Evolutionary conservation across 139 green algal species (phyloP), one percentile per base, ranked within the genome.

Genomic region (Volvox reticuliferus): DNA sequence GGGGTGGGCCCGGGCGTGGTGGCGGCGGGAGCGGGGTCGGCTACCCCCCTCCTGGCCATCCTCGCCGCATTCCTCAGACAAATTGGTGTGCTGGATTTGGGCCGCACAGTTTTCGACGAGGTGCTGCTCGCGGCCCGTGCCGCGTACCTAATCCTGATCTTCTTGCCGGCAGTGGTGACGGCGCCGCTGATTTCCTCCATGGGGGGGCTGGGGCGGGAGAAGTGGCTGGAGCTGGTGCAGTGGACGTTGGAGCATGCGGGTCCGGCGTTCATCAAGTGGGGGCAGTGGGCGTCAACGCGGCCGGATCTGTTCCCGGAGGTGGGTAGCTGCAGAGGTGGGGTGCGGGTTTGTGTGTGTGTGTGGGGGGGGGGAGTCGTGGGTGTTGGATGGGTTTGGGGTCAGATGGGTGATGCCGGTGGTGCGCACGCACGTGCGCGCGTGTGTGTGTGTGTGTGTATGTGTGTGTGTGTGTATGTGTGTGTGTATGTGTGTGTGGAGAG

Each of bases 231-330:
- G 26, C 95, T 98, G 33, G 77, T 98, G 88, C 75, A 89, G 2
- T 98, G 96, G 95, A 99, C 96, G 17, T 91, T 98, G 68, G 96
- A 98, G 92, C 68, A 87, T 20, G 89, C 90, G 80, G 96, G 96
- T 0, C 95, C 96, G 1, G 96, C 96, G 1, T 98, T 96, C 82
- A 97, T 98, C 77, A 99, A 99, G 94, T 99, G 97, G 97, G 97
- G 96, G 14, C 97, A 99, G 94, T 99, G 97, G 97, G 95, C 95
- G 3, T 92, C 94, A 73, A 97, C 97, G 9, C 94, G 98, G 36
- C 93, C 93, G 6, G 98, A 99, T 95, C 92, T 99, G 36, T 99
- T 99, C 90, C 97, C 98, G 0, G 93, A 93, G 85, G 83, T 89
- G 26, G 35, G 21, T 26, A 69, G 62, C 62, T 19, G 62, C 17